Evolutionary conservation across 306 rosid species (phyloP).

Genomic region (Cicer cuneatum): DNA sequence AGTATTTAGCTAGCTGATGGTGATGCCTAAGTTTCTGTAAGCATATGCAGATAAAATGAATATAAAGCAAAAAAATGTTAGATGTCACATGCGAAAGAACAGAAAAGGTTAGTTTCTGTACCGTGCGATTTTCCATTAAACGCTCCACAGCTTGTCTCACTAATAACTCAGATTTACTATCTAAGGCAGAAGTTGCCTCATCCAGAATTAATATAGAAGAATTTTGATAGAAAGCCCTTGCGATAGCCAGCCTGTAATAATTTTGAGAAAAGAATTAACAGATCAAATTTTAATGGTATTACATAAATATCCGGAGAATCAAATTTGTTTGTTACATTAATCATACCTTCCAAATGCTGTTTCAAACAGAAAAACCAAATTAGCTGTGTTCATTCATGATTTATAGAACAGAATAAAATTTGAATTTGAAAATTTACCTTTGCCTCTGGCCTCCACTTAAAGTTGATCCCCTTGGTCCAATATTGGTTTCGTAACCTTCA

Average conservation of each 20-base stretch:
- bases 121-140: constrained; percentile 84
- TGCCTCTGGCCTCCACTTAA: constrained; percentile 97
- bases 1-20: constrained; percentile 24
- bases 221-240: constrained; percentile 82
- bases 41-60: background rate
- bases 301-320: background rate
- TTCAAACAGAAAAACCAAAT: constrained; percentile 7
- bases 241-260: constrained; percentile 76
- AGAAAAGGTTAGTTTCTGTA: constrained; percentile 46
- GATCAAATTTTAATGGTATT: constrained; percentile 7
- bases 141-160: constrained; percentile 79
- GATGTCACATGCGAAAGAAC: constrained; percentile 2
- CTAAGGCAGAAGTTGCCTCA: constrained; percentile 93
- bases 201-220: constrained; percentile 81
- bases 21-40: background rate
- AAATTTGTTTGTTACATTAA: constrained; percentile 13
- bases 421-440: constrained; percentile 57
- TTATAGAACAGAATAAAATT: constrained; percentile 27
- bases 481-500: constrained; percentile 72
- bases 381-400: constrained; percentile 11
- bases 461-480: constrained; percentile 89
- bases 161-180: constrained; percentile 75
- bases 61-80: background rate
- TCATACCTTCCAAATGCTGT: constrained; percentile 25
- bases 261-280: constrained; percentile 38